A percentile compares a stretch with the other conserved stretches of the same genome.
These are phyloP conservation scores for Colletotrichum sojae DNA, from an alignment of 2,329 filamentous ascomycete genomes.

Conservation along the genomic window DNA sequence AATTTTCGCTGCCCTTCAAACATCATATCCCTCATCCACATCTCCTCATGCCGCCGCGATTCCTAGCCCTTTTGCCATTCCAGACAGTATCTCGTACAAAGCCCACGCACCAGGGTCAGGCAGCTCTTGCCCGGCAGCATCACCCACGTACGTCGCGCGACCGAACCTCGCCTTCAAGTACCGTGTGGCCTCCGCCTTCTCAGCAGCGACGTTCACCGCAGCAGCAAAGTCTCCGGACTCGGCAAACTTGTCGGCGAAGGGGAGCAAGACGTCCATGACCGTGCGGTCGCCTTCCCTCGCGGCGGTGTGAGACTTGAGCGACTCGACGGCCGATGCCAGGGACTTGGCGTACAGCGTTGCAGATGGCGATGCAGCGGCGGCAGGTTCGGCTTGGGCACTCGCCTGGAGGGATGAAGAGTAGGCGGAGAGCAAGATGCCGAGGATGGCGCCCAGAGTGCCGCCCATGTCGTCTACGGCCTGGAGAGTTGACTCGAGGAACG, in stretches of 20 bases:
- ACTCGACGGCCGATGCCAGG: conserved; percentile 43
- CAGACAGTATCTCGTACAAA: conserved; percentile 46
- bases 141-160: conserved; percentile 48
- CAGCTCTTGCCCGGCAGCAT: conserved; percentile 46
- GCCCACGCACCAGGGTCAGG: conserved; percentile 52
- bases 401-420: conserved; percentile 42
- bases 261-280: conserved; percentile 44
- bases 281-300: conserved; percentile 47
- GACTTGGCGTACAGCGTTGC: conserved; percentile 42
- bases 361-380: conserved; percentile 3
- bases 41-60: not conserved
- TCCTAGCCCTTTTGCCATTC: conserved; percentile 8
- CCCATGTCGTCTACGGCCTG: conserved; percentile 55
- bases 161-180: conserved; percentile 48
- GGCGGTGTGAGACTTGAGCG: conserved; percentile 46
- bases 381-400: not conserved
- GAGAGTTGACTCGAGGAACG: conserved; percentile 47
- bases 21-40: not conserved
- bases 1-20: no score
- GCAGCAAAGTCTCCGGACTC: conserved; percentile 36
- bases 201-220: conserved; percentile 56
- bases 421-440: conserved; percentile 48
- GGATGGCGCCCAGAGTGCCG: conserved; percentile 52
- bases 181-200: conserved; percentile 48
- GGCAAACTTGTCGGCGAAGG: conserved; percentile 42